phyloP scores from a whole-genome alignment of 2,329 filamentous ascomycete species.

The Microsporum ferrugineum region DNA sequence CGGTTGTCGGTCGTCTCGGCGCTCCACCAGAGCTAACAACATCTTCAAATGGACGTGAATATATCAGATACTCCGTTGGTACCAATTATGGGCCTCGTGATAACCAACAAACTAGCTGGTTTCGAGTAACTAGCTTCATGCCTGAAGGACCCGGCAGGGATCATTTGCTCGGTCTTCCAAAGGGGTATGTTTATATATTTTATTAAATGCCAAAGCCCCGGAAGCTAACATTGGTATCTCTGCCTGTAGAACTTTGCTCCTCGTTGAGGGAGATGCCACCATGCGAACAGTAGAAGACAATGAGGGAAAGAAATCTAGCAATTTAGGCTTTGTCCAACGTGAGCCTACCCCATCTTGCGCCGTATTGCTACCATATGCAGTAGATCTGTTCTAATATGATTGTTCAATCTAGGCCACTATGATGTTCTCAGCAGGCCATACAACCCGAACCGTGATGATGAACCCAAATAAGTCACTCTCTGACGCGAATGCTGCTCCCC shows the following conservation, averaged over 20 bases:
- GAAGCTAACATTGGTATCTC: neutral
- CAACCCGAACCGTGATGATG: neutral
- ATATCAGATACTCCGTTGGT: slow-evolving; percentile 67
- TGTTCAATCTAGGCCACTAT: neutral
- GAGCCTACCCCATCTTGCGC: slow-evolving; percentile 30
- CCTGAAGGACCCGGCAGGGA: slow-evolving; percentile 58
- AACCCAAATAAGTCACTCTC: neutral
- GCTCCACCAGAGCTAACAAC: slow-evolving; percentile 62
- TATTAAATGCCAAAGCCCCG: neutral
- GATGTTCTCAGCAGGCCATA: neutral
- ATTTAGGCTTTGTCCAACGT: slow-evolving; percentile 70
- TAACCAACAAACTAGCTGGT: slow-evolving; percentile 73
- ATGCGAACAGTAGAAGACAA: slow-evolving; percentile 56
- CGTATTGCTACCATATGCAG: neutral
- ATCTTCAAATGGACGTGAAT: slow-evolving; percentile 58
- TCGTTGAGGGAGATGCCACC: slow-evolving; percentile 69
- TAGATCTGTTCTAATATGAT: neutral
- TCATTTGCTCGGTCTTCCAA: slow-evolving; percentile 59
- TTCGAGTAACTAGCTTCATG: slow-evolving; percentile 62
- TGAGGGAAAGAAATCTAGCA: slow-evolving; percentile 53
- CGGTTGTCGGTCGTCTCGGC: slow-evolving; percentile 74
- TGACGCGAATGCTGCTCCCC: neutral
- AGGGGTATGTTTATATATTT: slow-evolving; percentile 52
- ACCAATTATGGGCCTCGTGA: slow-evolving; percentile 56
- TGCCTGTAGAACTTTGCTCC: slow-evolving; percentile 56